These are phyloP conservation scores for Phycomyces nitens DNA, from an alignment of 192 early-diverging fungal genomes.

Conservation along the genomic window DNA sequence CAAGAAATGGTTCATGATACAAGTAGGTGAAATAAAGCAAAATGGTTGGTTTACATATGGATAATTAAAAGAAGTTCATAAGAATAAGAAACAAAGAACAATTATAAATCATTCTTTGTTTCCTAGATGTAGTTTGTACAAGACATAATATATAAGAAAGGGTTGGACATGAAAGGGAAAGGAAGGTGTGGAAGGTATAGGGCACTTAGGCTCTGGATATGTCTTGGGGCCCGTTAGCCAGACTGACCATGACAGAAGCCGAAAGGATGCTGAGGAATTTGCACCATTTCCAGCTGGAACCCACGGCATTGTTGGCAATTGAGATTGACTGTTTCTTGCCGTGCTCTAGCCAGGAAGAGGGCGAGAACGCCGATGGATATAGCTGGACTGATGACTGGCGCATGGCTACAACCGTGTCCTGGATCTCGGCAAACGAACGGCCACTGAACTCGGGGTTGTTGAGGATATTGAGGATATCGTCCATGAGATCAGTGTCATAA, in stretches of 20 bases:
- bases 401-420: not conserved
- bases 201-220: not conserved
- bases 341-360: slow-evolving; percentile 3
- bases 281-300: slow-evolving; percentile 26
- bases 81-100: no score
- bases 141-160: not conserved
- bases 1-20: no score
- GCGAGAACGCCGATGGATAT: not conserved
- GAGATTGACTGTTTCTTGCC: not conserved
- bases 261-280: slow-evolving; percentile 26
- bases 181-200: not conserved
- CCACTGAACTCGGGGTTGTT: slow-evolving; percentile 13
- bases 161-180: not conserved
- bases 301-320: slow-evolving; percentile 2
- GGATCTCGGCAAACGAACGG: slow-evolving; percentile 6
- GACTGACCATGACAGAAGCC: slow-evolving; percentile 16
- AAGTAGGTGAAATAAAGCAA: no score
- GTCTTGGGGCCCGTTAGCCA: slow-evolving; percentile 24
- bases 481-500: slow-evolving; percentile 9
- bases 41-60: not conserved
- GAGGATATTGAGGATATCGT: slow-evolving; percentile 14
- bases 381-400: not conserved
- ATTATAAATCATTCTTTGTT: no score
- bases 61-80: not conserved
- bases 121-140: no score